A percentile compares a stretch with the other conserved stretches of the same genome.
Evolutionary conservation across 2,329 filamentous ascomycete genomes (phyloP).

Genomic region (Endocalyx cinctus): DNA sequence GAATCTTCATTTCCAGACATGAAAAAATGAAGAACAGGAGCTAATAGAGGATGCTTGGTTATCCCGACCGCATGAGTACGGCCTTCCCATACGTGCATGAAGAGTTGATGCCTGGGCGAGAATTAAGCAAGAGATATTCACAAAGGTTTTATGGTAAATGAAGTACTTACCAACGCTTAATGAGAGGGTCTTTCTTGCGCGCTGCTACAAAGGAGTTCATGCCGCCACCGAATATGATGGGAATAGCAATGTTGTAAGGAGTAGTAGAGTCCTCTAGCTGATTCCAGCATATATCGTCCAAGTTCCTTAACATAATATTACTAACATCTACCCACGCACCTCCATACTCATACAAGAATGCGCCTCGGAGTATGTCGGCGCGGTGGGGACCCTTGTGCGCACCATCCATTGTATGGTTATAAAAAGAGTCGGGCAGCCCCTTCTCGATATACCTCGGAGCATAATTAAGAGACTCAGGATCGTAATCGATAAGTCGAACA

Average conservation of each 20-base stretch:
- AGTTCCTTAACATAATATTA: slow-evolving; percentile 29
- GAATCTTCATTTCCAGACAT: slow-evolving; percentile 16
- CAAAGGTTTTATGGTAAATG: too few species aligned
- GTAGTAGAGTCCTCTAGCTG: slow-evolving; percentile 27
- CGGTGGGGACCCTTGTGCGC: slow-evolving; percentile 34
- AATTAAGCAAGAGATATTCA: not conserved
- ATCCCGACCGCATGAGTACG: slow-evolving; percentile 22
- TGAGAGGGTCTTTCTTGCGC: slow-evolving; percentile 34
- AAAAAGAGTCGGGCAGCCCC: slow-evolving; percentile 27
- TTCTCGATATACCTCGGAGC: slow-evolving; percentile 29
- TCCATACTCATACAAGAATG: slow-evolving; percentile 33
- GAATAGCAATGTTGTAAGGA: slow-evolving; percentile 26
- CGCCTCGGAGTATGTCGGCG: slow-evolving; percentile 37
- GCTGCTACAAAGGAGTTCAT: slow-evolving; percentile 34
- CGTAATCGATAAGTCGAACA: slow-evolving; percentile 34
- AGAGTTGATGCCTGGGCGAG: slow-evolving; percentile 33
- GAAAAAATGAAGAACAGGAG: slow-evolving; percentile 21
- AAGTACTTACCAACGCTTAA: slow-evolving; percentile 25
- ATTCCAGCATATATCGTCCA: slow-evolving; percentile 36
- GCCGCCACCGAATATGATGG: slow-evolving; percentile 21
- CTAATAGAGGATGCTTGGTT: slow-evolving; percentile 19
- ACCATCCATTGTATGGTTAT: slow-evolving; percentile 36
- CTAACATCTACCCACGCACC: slow-evolving; percentile 38
- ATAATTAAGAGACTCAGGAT: slow-evolving; percentile 32
- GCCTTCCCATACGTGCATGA: slow-evolving; percentile 25